phyloP scores from a whole-genome alignment of 352 stramenopile species.

The Phytophthora tentaculata region DNA sequence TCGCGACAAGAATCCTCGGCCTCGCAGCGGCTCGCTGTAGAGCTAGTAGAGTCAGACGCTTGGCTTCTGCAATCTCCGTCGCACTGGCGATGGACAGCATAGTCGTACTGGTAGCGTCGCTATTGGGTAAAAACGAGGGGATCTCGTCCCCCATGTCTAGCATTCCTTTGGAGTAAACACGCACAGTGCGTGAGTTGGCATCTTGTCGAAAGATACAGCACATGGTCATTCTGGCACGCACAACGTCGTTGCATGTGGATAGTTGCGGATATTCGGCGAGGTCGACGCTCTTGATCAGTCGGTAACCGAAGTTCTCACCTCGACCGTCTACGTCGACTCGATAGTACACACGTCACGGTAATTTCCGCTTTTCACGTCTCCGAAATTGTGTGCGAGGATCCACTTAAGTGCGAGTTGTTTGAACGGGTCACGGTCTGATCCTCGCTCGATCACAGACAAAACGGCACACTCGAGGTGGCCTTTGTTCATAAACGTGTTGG shows the following conservation, averaged over 20 bases:
- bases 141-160: conserved; percentile 23
- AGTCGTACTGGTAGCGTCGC: conserved; percentile 17
- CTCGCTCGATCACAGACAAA: conserved; percentile 30
- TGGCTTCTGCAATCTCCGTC: conserved; percentile 30
- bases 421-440: conserved; percentile 39
- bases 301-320: conserved; percentile 43
- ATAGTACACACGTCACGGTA: conserved; percentile 45
- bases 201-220: conserved; percentile 37
- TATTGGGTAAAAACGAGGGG: conserved; percentile 18
- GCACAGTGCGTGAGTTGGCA: conserved; percentile 15
- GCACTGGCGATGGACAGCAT: conserved; percentile 26
- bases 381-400: conserved; percentile 33
- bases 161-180: conserved; percentile 34
- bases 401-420: conserved; percentile 52
- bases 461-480: conserved; percentile 32
- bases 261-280: conserved; percentile 37
- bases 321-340: conserved; percentile 35
- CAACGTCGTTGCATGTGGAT: conserved; percentile 18
- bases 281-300: conserved; percentile 41
- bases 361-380: conserved; percentile 24
- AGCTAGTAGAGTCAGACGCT: conserved; percentile 32
- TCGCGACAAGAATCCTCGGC: conserved; percentile 17
- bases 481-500: conserved; percentile 26
- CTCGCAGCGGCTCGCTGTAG: conserved; percentile 17
- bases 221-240: conserved; percentile 37